Evolutionary conservation across 768 basidiomycete species (phyloP).

Genomic region (Tricholoma matsutake): DNA sequence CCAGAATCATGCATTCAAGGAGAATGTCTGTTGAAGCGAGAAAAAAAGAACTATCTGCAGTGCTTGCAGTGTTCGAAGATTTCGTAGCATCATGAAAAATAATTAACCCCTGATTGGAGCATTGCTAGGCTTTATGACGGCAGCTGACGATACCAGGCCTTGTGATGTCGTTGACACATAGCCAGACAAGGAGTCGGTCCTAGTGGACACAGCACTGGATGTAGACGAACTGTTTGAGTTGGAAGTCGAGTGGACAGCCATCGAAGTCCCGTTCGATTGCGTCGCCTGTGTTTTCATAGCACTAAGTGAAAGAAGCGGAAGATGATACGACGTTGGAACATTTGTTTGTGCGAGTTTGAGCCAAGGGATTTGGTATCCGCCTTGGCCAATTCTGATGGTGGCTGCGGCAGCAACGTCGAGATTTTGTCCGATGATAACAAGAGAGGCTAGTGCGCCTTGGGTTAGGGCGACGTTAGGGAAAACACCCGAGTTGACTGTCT

Average conservation of each 20-base stretch:
- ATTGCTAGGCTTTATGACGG: neutral
- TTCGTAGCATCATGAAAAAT: neutral
- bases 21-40: too few species aligned
- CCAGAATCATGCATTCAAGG: too few species aligned
- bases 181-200: neutral
- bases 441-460: conserved; percentile 53
- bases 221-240: neutral
- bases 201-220: neutral
- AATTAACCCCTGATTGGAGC: neutral
- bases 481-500: conserved; percentile 58
- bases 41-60: neutral
- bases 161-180: neutral
- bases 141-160: neutral
- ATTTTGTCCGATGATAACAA: conserved; percentile 51
- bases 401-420: conserved; percentile 52
- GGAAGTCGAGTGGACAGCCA: conserved; percentile 3
- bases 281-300: conserved; percentile 21
- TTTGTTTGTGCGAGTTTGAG: conserved; percentile 51
- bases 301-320: conserved; percentile 20
- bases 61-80: too few species aligned
- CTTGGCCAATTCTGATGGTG: conserved; percentile 45
- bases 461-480: conserved; percentile 57
- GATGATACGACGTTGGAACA: conserved; percentile 50
- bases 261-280: conserved; percentile 14
- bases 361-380: conserved; percentile 66